These are phyloP conservation scores for Heliamphora exappendiculata DNA, from an alignment of 148 eudicot species.

Conservation along the genomic window DNA sequence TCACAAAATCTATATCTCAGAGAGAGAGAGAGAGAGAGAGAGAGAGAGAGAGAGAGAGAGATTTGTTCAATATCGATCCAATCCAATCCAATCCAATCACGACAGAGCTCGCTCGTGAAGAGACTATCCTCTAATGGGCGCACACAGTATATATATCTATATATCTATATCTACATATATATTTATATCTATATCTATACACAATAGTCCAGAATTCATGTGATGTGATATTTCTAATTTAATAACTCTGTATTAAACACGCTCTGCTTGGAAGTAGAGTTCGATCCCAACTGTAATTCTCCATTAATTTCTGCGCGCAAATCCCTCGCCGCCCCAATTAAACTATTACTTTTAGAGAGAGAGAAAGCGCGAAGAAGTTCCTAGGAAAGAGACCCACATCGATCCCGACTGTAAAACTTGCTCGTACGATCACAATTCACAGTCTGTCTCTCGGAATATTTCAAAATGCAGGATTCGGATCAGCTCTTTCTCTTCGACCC, in stretches of 20 bases:
- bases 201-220: background rate
- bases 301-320: background rate
- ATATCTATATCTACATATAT: background rate
- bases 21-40: no score
- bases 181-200: no score
- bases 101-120: no score
- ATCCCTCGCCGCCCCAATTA: no score
- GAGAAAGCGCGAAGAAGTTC: no score
- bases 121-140: no score
- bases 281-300: constrained; percentile 6
- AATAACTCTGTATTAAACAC: background rate
- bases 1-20: background rate
- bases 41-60: background rate
- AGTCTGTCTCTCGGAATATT: constrained; percentile 12
- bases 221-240: background rate
- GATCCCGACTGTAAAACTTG: constrained; percentile 3
- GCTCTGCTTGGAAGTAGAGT: background rate
- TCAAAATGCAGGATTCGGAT: no score
- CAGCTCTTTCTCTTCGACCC: background rate
- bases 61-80: constrained; percentile 10
- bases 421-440: background rate
- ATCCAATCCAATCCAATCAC: constrained; percentile 17
- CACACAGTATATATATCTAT: background rate
- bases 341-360: no score
- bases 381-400: no score